Base-by-base conservation (phyloP, 805 yeast genomes). In the Hanseniaspora taiwanica region DNA sequence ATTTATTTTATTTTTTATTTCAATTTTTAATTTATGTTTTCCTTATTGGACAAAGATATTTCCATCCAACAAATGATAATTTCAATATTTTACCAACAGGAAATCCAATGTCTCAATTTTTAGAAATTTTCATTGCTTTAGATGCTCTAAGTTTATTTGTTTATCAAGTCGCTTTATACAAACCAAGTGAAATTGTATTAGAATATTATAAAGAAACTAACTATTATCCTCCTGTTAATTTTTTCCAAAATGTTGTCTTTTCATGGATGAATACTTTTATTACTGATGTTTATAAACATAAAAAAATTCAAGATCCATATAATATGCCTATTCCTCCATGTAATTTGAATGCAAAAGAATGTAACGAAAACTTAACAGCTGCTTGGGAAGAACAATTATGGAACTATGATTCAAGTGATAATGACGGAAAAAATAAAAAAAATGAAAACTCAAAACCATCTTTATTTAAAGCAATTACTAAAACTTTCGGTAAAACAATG, bases 231-330 rank as follows among this genome's bases (percentile, higher is more conserved):
- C 46, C 50, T 16, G 50, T 46, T 16, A 52, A 58, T 41, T 42
- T 55, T n/a, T 49, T 66, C 33, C 64, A 66, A 12, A 52, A 57
- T 32, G 46, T 67, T 23, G 62, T 73, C 0, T 71, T 64, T 43
- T 62, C 63, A 17, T 69, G 74, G 72, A 64, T 71, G 70, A 69
- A 68, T 45, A 56, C 59, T 3, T 48, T 71, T 40, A 65, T 71
- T 21, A 44, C 49, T 13, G 63, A 63, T 40, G 62, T 70, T 0
- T 65, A 62, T 39, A 46, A 50, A 13, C 59, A 60, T 25, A 64
- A 63, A 36, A 60, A 64, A 25, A 51, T 71, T 4, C 53, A 56
- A 8, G 63, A 62, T 25, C 63, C 65, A 25, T 57, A 61, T 6
- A 65, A 67, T 36, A 50, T 70, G 42, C 71, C 72, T 2, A 49